Evolutionary conservation across 2,329 filamentous ascomycete species (phyloP), one percentile per base, ranked within the genome.

Genomic region (Acrodontium crateriforme): DNA sequence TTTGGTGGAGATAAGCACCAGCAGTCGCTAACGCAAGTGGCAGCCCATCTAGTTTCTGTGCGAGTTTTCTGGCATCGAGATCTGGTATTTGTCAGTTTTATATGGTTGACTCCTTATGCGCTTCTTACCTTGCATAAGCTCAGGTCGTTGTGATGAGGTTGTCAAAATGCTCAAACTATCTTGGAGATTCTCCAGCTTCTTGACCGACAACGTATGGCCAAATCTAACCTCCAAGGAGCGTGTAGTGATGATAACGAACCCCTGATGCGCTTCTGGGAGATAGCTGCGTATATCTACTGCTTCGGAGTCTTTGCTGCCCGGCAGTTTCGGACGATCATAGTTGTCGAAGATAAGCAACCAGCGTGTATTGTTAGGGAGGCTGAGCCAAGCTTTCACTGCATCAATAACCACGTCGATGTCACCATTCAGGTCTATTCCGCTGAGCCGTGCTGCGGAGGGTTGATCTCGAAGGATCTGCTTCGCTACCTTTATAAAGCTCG

Each of bases 281-380:
- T 43, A 53, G 9, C 31, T 29, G 2, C 39, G 38, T 16, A 60
- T 50, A 37, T 59, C 45, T n/a, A 54, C 40, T 26, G 25, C 37
- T 26, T 29, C 28, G 10, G 13, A 12, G 31, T 42, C 30, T 4
- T 24, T 20, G 24, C 29, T 23, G 16, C 28, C 28, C 16, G 35
- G 17, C 11, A 50, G 24, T 23, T 46, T 48, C 3, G 53, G 56
- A 21, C 57, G 50, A 32, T 63, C 52, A 29, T 58, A 58, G 27
- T 62, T 61, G 29, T 61, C 53, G 27, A 47, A 61, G 9, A 60
- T 32, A 3, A 59, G 10, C 6, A 63, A 44, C 57, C 53, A 63
- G 3, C 35, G 34, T 10, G 37, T 45, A 28, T 62, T 63, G 3
- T 35, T 23, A 11, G 27, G 37, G 2, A 47, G 27, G 23, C 46